These are phyloP conservation scores for Agrocybe chaxingu DNA, from an alignment of 768 basidiomycete genomes.

Conservation along the genomic window DNA sequence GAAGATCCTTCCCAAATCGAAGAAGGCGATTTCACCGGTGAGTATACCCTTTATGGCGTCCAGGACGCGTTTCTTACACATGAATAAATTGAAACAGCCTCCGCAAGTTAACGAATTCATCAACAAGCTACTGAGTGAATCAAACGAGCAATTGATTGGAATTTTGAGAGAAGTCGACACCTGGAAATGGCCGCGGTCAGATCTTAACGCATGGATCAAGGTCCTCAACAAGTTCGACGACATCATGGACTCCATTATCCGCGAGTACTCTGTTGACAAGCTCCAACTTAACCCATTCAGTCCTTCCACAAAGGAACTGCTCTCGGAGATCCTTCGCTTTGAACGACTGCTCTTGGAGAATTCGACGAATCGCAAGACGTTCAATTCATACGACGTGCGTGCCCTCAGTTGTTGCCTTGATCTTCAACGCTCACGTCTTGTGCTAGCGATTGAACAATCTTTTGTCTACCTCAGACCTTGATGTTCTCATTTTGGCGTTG, in stretches of 20 bases:
- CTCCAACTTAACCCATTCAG: slow-evolving; percentile 81
- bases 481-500: slow-evolving; percentile 79
- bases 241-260: slow-evolving; percentile 79
- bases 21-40: slow-evolving; percentile 78
- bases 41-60: slow-evolving; percentile 25
- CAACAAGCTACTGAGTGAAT: slow-evolving; percentile 57
- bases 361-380: slow-evolving; percentile 96
- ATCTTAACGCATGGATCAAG: slow-evolving; percentile 94
- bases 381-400: slow-evolving; percentile 93
- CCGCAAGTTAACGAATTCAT: slow-evolving; percentile 83
- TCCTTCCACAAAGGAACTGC: slow-evolving; percentile 64
- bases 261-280: slow-evolving; percentile 82
- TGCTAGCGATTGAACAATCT: slow-evolving; percentile 84
- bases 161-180: slow-evolving; percentile 66
- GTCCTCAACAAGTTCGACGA: slow-evolving; percentile 95
- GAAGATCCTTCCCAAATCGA: slow-evolving; percentile 87
- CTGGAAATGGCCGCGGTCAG: slow-evolving; percentile 96
- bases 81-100: slow-evolving; percentile 44
- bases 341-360: slow-evolving; percentile 91
- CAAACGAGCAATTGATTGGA: slow-evolving; percentile 68
- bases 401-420: slow-evolving; percentile 8
- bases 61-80: slow-evolving; percentile 15
- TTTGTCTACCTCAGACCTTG: slow-evolving; percentile 84
- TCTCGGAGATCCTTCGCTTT: slow-evolving; percentile 85
- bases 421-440: slow-evolving; percentile 6